Evolutionary conservation across 164 flowering plant genomes (phyloP).

Genomic region (Umbellularia californica): DNA sequence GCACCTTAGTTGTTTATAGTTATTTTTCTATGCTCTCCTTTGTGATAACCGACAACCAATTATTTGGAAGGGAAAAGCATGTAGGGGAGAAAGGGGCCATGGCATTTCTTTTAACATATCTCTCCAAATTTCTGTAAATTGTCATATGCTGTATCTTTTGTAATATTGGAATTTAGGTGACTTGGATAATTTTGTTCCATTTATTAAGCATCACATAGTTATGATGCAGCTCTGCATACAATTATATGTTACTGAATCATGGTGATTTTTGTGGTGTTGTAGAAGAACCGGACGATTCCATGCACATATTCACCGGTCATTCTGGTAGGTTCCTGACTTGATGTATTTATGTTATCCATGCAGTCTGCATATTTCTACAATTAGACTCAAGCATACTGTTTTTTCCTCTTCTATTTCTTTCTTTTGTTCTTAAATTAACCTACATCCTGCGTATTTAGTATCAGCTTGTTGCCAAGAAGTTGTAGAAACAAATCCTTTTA

Average conservation of each 20-base stretch:
- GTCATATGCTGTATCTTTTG: background rate
- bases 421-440: background rate
- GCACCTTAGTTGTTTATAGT: no score
- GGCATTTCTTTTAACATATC: background rate
- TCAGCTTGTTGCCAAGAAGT: no score
- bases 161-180: background rate
- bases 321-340: constrained; percentile 39
- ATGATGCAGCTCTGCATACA: background rate
- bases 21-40: no score
- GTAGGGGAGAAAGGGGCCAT: background rate
- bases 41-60: no score
- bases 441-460: no score
- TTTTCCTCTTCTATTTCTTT: background rate
- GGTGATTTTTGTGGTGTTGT: constrained; percentile 11
- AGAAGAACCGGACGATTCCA: constrained; percentile 76
- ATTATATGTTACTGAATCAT: background rate
- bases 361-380: background rate
- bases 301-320: constrained; percentile 83
- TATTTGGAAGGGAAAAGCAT: background rate
- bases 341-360: background rate
- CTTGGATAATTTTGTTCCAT: background rate
- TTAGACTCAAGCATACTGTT: background rate
- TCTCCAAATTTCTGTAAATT: background rate
- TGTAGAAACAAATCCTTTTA: no score
- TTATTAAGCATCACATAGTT: background rate